Percentiles rank a stretch among this genome's conserved stretches.
These are phyloP conservation scores for Exserohilum rostratum DNA, from an alignment of 2,329 filamentous ascomycete genomes.

Conservation along the genomic window DNA sequence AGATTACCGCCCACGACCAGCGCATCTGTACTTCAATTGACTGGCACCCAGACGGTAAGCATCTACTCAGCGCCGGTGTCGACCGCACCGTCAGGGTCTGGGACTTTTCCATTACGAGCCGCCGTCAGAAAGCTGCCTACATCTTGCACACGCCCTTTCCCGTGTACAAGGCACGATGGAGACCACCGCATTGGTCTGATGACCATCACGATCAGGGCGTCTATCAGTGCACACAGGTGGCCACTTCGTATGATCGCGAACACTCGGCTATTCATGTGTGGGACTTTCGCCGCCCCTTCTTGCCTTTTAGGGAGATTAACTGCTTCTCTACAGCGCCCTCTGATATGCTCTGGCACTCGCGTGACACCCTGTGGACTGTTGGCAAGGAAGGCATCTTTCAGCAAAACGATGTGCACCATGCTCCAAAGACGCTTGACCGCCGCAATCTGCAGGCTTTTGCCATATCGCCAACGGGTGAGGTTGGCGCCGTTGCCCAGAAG, in stretches of 20 bases:
- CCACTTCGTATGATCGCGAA: constrained; percentile 66
- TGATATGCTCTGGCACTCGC: constrained; percentile 68
- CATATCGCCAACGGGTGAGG: constrained; percentile 63
- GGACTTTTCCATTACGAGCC: constrained; percentile 64
- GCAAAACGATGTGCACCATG: constrained; percentile 67
- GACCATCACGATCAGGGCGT: constrained; percentile 58
- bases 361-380: constrained; percentile 69
- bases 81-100: constrained; percentile 69
- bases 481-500: constrained; percentile 61
- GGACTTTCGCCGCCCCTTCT: constrained; percentile 66
- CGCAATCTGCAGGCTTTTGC: constrained; percentile 63
- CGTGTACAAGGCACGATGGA: constrained; percentile 67
- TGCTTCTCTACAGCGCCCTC: constrained; percentile 61
- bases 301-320: constrained; percentile 67
- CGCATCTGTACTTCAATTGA: constrained; percentile 67
- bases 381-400: constrained; percentile 66
- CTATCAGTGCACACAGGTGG: constrained; percentile 67
- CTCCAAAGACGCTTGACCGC: constrained; percentile 63
- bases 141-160: constrained; percentile 66
- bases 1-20: constrained; percentile 65
- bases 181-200: constrained; percentile 63
- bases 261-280: constrained; percentile 67
- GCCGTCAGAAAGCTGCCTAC: constrained; percentile 64
- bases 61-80: constrained; percentile 66
- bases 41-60: constrained; percentile 71